Base-by-base conservation (phyloP, 2,329 filamentous ascomycete species). In the Byssochlamys sp. region DNA sequence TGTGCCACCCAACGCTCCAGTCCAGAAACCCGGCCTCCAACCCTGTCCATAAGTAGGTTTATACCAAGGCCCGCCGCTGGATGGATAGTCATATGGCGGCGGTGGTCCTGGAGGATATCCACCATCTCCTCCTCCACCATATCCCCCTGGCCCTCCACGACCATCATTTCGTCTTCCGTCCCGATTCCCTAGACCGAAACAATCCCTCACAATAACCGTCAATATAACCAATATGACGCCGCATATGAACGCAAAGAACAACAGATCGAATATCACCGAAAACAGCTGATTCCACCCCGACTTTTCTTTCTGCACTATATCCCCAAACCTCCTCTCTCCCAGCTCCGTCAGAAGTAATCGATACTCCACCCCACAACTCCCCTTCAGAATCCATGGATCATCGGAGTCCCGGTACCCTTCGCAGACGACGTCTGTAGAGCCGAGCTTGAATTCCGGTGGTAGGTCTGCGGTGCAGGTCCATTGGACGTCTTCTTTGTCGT, bases 321-420 rank as follows among this genome's bases (percentile, higher is more conserved):
- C 70, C 1, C 87, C 89, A 70, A 87, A 91, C 64, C 80, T 83
- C 64, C 81, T 74, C 74, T 91, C 85, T 2, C 94, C 94, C 60
- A 81, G 78, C 10, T 87, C 84, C 0, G 91, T 97, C 55, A 97
- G 77, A 0, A 88, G 72, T 5, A 97, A 74, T 12, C 87, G 81
- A 73, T 97, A 97, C 74, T 96, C 90, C 26, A 96, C 91, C 12
- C 88, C 94, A 73, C 92, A 97, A 71, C 89, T 94, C 25, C 94
- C 94, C 67, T 89, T 91, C 56, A 97, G 76, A n/a, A 97, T 82
- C 71, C 90, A 95, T 0, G 84, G 84, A 71, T 97, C 94, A 52
- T 92, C 84, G 0, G 86, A 75, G 12, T 77, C 80, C 58, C 82
- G 78, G 75, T 96, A 97, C 10, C 94, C 92, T 69, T 99, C 92